Evolutionary conservation across 345 rosid genomes (phyloP).

Genomic region (Psidium guajava): DNA sequence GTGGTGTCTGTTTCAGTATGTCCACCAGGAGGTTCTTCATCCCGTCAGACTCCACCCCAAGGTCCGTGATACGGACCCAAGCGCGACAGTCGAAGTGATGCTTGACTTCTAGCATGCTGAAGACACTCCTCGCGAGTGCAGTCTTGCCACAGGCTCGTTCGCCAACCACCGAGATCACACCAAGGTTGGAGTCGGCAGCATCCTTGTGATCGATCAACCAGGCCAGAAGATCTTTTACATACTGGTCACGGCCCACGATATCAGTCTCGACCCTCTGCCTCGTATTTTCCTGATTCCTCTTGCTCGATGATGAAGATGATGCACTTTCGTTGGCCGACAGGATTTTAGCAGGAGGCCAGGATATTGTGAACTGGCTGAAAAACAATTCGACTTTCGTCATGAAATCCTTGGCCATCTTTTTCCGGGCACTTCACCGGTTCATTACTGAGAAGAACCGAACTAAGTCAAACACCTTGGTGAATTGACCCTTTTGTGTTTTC

Average conservation of each 20-base stretch:
- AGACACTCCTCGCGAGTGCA: conserved; percentile 5
- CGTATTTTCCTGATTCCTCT: not conserved
- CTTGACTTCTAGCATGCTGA: not conserved
- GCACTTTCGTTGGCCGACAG: not conserved
- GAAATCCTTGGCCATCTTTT: not conserved
- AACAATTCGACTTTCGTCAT: not conserved
- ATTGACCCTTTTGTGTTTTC: not conserved
- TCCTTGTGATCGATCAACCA: not conserved
- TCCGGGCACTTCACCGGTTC: not conserved
- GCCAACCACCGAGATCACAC: conserved; percentile 9
- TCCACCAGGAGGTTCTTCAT: not conserved
- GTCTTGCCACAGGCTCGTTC: conserved; percentile 19
- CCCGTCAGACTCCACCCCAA: fast-evolving
- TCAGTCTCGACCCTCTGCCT: not conserved
- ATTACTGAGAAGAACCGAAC: not conserved
- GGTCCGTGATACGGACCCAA: conserved; percentile 1
- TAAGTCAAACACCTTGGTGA: not conserved
- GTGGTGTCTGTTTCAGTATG: not conserved
- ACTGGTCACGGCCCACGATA: not conserved
- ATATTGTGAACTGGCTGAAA: not conserved
- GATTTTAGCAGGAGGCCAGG: not conserved
- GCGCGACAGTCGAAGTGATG: not conserved
- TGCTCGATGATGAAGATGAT: not conserved
- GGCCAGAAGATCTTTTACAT: not conserved
- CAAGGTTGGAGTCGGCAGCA: not conserved